Base-by-base conservation (phyloP, 192 early-diverging fungal genomes). In the Backusella luteola region DNA sequence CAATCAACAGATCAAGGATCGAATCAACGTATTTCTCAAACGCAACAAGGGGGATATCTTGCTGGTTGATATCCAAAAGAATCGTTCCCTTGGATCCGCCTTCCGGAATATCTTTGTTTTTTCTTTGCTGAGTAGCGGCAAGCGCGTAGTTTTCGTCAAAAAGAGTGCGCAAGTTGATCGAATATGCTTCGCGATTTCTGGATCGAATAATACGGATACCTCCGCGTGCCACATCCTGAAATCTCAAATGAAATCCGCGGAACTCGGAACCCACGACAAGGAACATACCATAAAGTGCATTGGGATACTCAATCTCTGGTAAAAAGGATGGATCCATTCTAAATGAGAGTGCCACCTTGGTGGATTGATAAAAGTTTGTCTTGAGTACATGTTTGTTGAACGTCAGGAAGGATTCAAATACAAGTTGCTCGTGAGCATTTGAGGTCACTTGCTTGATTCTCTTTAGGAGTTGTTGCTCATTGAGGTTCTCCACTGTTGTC, bases 101-200 rank as follows among this genome's bases (percentile, higher is more conserved):
- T 87, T 99, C 98, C 67, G 98, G 98, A 77, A 99, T 98, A 82
- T 99, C 97, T 88, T 99, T 99, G 91, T 99, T 99, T 86, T 99
- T 99, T 79, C 95, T 89, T 85, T 98, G 97, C 85, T 99, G 98
- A 32, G 97, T 98, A 38, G 93, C 91, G 38, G 98, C 98, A 34
- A 99, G 89, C 70, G 93, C 94, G 86, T 98, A 98, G 90, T 99
- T 99, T 87, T 99, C 98, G 85, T 99, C 98, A 85, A 99, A 94
- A 73, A 99, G 88, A 42, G 92, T 93, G 77, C 98, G 90, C 83
- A 96, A 86, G 90, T 99, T 99, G 91, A 98, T 98, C 23, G 93
- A 94, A 86, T 97, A 99, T 12, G 95, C 92, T 85, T 99, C 98
- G 76, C 86, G 85, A 88, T 99, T 99, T 81, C 98, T 91, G 36